phyloP scores from a whole-genome alignment of 1,284 basidiomycete genomes.

The Fomitopsis schrenkii region DNA sequence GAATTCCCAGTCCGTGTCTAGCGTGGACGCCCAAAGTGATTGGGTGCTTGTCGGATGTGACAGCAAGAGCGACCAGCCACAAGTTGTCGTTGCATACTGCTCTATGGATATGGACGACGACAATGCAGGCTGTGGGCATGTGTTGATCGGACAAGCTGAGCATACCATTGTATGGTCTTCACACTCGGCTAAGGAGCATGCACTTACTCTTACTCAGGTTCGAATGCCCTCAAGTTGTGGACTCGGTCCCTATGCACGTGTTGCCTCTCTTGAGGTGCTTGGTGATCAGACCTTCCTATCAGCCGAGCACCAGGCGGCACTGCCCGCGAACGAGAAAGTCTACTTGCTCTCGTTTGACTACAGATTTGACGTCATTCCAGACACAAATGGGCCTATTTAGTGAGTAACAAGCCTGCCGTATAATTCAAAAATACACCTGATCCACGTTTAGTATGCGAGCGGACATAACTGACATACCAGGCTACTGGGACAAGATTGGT shows the following conservation, averaged over 20 bases:
- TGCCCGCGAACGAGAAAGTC: neutral
- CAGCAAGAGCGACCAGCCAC: neutral
- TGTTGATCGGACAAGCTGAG: neutral
- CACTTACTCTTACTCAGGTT: neutral
- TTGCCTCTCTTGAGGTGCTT: neutral
- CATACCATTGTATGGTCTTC: neutral
- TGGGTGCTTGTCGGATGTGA: neutral
- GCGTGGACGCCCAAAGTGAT: neutral
- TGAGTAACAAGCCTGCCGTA: neutral
- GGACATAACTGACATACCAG: neutral
- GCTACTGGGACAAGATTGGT: neutral
- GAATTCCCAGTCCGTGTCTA: neutral
- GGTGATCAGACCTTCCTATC: neutral
- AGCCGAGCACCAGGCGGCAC: neutral
- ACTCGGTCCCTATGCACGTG: neutral
- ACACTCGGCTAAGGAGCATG: neutral
- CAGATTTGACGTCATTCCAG: neutral
- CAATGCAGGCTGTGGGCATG: neutral
- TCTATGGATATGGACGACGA: neutral
- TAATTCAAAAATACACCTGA: neutral
- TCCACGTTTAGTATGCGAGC: neutral
- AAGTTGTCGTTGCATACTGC: neutral
- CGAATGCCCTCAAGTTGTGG: neutral
- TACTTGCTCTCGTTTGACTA: neutral
- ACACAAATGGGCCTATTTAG: neutral